These are phyloP conservation scores for Pythium apleroticum DNA, from an alignment of 352 stramenopile genomes.

Conservation along the genomic window DNA sequence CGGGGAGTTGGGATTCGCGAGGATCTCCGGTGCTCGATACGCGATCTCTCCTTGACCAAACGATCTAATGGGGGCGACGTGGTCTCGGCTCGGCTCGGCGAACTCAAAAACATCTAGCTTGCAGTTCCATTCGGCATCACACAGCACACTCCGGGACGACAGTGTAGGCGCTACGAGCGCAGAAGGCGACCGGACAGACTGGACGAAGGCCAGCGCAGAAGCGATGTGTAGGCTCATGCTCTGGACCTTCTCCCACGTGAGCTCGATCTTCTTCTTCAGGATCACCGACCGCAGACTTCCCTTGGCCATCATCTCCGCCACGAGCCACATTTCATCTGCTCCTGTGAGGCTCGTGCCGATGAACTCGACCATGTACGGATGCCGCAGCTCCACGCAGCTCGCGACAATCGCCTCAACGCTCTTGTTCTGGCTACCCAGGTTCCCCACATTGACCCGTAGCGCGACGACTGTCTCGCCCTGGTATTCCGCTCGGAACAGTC, in stretches of 20 bases:
- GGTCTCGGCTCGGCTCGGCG: constrained; percentile 43
- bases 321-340: constrained; percentile 62
- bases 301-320: constrained; percentile 78
- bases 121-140: constrained; percentile 53
- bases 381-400: constrained; percentile 59
- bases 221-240: constrained; percentile 56
- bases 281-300: constrained; percentile 62
- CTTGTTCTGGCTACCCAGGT: constrained; percentile 25
- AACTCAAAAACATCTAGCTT: constrained; percentile 83
- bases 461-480: constrained; percentile 37
- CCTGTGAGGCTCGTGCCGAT: constrained; percentile 56
- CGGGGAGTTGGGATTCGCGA: constrained; percentile 18
- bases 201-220: constrained; percentile 49
- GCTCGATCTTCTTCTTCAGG: constrained; percentile 40
- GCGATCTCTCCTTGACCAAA: constrained; percentile 64
- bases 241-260: constrained; percentile 53
- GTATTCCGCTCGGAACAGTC: constrained; percentile 38
- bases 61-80: constrained; percentile 38
- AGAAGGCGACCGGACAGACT: constrained; percentile 31
- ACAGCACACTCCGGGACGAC: constrained; percentile 59
- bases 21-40: constrained; percentile 54
- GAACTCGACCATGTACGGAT: constrained; percentile 70
- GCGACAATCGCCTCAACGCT: constrained; percentile 48
- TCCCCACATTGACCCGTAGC: constrained; percentile 40
- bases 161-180: constrained; percentile 46